These are phyloP conservation scores for Pythium monospermum DNA, from an alignment of 352 stramenopile species.

Conservation along the genomic window DNA sequence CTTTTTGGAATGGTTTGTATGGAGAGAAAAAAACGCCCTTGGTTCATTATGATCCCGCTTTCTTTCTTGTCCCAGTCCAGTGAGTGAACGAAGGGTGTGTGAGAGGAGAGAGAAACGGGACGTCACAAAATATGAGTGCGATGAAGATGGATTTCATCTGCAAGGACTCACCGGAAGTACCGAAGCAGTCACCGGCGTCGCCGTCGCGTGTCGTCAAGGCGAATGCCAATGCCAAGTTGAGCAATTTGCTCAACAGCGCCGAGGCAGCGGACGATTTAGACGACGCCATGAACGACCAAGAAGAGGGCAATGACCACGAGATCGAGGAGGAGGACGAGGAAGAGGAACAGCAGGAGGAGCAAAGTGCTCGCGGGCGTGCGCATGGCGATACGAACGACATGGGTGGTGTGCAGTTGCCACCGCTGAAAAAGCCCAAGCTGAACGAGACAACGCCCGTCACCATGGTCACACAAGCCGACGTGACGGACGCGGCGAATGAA, in stretches of 20 bases:
- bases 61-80: slow-evolving; percentile 13
- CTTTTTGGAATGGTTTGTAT: slow-evolving; percentile 14
- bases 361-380: neutral
- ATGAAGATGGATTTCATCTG: slow-evolving; percentile 86
- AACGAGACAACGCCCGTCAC: too few species aligned
- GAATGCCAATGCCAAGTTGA: slow-evolving; percentile 30
- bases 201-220: slow-evolving; percentile 6
- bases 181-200: neutral
- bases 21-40: slow-evolving; percentile 24
- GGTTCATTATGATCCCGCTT: slow-evolving; percentile 29
- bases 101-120: neutral
- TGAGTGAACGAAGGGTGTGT: slow-evolving; percentile 9
- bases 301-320: too few species aligned
- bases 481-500: slow-evolving; percentile 30
- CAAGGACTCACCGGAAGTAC: slow-evolving; percentile 39
- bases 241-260: slow-evolving; percentile 32
- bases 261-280: slow-evolving; percentile 23
- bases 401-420: slow-evolving; percentile 5
- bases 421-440: slow-evolving; percentile 13
- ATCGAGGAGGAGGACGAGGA: slow-evolving; percentile 2
- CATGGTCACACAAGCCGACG: slow-evolving; percentile 5
- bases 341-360: neutral
- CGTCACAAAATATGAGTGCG: slow-evolving; percentile 56
- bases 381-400: neutral
- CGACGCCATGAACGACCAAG: slow-evolving; percentile 24